phyloP scores from a whole-genome alignment of 2,329 filamentous ascomycete genomes.

The Bertia moriformis region DNA sequence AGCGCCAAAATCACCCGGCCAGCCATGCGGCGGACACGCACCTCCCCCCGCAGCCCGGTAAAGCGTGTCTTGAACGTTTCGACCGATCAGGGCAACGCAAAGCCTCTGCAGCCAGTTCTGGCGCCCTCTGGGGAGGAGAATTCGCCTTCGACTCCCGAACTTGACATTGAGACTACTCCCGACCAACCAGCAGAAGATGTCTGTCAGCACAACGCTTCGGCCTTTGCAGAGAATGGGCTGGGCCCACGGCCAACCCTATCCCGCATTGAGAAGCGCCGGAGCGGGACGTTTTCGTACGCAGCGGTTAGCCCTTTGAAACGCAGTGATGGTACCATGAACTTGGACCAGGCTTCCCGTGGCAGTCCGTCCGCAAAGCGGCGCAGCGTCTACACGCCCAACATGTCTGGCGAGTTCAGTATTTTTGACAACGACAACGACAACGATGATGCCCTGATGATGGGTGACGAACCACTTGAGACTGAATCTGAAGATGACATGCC shows the following conservation, averaged over 20 bases:
- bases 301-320: not conserved
- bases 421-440: not conserved
- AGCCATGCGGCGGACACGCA: not conserved
- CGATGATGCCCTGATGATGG: not conserved
- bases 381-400: not conserved
- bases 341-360: not conserved
- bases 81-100: not conserved
- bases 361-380: not conserved
- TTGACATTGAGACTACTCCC: not conserved
- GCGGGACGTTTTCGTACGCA: not conserved
- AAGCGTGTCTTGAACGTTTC: not conserved
- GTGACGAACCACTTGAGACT: not conserved
- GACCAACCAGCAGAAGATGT: not conserved
- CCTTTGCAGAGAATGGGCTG: not conserved
- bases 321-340: not conserved
- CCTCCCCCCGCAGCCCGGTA: not conserved
- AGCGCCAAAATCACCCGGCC: slow-evolving; percentile 1
- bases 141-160: not conserved
- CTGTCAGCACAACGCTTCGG: not conserved
- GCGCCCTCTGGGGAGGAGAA: not conserved
- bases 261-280: not conserved
- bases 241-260: not conserved
- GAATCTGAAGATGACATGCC: not conserved
- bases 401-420: not conserved
- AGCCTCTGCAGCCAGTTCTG: not conserved